Base-by-base conservation (phyloP, 441 rosid species). In the Mallotus repandus region DNA sequence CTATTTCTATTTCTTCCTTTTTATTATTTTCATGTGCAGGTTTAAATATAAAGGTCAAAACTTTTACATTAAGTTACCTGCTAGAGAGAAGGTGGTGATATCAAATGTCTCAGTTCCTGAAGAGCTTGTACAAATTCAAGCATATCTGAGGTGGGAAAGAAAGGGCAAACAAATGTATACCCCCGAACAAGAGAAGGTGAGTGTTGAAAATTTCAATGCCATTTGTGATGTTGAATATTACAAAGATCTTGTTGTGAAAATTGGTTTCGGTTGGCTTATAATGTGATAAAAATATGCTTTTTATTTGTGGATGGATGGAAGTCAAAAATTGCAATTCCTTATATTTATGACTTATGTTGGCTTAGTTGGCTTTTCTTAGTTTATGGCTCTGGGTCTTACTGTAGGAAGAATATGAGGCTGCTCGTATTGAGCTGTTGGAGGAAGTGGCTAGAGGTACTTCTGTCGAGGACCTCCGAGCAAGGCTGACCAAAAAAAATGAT, bases 111-210 rank as follows among this genome's bases (percentile, higher is more conserved):
- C 87, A 65, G 85, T 93, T 84, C 98, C 98, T 75, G 98, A 91
- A 78, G 98, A 95, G 61, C 99, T 96, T 80, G 97, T 96, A 72
- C 98, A 91, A 82, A 66, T 89, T 76, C 99, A 96, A 83, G 90
- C 99, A 48, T 93, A 91, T 87, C 56, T 91, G 71, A 88, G 98
- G 82, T 96, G 99, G 99, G 99, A 96, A 87, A 89, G 93, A 84
- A 93, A 87, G 54, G 98, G 99, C 70, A 96, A 91, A 88, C 97
- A 88, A 82, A 86, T 74, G 80, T 96, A 91, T 83, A 75, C 81
- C 60, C 96, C 97, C 43, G 90, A 91, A 83, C 84, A 93, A 84
- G 97, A 96, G 88, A 93, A 90, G 98, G 98, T 84, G 88, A 85
- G 84, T 77, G 46, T 66, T 73, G 55, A 68, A 15, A 72, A 45